phyloP scores from a whole-genome alignment of 192 early-diverging fungal genomes.

The Coemansia sp. region DNA sequence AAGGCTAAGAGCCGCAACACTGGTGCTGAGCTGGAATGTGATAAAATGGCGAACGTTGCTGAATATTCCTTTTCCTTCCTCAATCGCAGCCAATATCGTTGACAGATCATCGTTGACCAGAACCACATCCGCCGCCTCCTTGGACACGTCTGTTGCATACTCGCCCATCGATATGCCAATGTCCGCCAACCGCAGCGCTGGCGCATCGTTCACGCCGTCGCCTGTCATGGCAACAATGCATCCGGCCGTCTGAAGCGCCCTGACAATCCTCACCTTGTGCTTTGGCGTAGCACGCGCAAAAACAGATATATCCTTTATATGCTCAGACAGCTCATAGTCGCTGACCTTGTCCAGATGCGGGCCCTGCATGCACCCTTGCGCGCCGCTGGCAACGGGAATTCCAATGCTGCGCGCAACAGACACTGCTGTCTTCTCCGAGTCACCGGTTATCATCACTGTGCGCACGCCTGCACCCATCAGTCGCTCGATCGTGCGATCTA shows the following conservation, averaged over 20 bases:
- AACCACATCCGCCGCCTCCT: constrained; percentile 97
- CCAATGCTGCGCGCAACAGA: constrained; percentile 88
- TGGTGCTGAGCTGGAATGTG: constrained; percentile 94
- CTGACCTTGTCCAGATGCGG: constrained; percentile 69
- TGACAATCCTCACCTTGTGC: constrained; percentile 92
- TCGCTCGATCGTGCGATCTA: constrained; percentile 70
- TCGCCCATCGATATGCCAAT: constrained; percentile 98
- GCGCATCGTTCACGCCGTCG: constrained; percentile 97
- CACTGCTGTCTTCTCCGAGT: constrained; percentile 87
- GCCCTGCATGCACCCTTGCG: constrained; percentile 69
- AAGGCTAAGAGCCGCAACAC: constrained; percentile 85
- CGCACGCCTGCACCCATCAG: constrained; percentile 80
- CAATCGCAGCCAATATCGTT: constrained; percentile 90
- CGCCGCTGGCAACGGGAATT: constrained; percentile 60
- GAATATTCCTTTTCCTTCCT: constrained; percentile 98
- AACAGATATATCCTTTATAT: constrained; percentile 64
- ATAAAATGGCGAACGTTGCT: constrained; percentile 98
- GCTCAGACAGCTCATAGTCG: constrained; percentile 62
- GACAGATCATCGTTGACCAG: constrained; percentile 95
- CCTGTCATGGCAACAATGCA: constrained; percentile 95
- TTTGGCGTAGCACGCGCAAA: constrained; percentile 82
- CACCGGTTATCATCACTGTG: constrained; percentile 98
- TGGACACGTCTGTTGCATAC: constrained; percentile 92
- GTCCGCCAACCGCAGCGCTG: constrained; percentile 88
- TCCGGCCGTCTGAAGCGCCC: constrained; percentile 83